Conservation (phyloP, 768 basidiomycete species). For the Leucocoprinus sp. region DNA sequence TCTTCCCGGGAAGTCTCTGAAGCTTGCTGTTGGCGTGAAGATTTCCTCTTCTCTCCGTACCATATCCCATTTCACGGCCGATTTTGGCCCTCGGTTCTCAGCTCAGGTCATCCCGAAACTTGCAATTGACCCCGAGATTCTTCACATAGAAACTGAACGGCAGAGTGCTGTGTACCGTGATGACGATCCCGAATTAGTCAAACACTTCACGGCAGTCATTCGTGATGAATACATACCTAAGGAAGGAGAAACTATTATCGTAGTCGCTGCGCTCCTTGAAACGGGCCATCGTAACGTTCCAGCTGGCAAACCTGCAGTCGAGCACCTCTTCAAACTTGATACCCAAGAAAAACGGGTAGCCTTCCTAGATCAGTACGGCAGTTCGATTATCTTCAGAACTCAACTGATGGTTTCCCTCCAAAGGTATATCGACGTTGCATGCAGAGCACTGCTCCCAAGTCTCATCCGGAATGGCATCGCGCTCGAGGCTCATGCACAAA, state of each 20-base stretch:
- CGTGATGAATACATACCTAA: conserved; percentile 33
- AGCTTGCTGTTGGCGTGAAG: conserved; percentile 46
- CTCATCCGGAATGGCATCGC: conserved; percentile 47
- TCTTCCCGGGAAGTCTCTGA: conserved; percentile 37
- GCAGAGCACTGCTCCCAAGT: conserved; percentile 43
- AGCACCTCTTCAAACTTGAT: conserved; percentile 37
- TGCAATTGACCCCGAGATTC: conserved; percentile 31
- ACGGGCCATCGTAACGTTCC: conserved; percentile 36
- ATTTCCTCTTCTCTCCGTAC: conserved; percentile 52
- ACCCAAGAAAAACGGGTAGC: conserved; percentile 34
- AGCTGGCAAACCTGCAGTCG: conserved; percentile 36
- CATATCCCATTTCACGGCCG: conserved; percentile 50
- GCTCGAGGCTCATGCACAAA: conserved; percentile 57
- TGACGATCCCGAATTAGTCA: conserved; percentile 36
- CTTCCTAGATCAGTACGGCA: conserved; percentile 39
- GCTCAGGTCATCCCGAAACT: conserved; percentile 39
- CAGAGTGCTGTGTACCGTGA: conserved; percentile 38
- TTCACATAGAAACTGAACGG: conserved; percentile 39
- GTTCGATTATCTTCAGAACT: background rate
- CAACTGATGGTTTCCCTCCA: background rate
- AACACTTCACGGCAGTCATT: conserved; percentile 46
- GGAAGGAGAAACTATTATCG: conserved; percentile 35
- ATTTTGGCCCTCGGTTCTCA: conserved; percentile 52
- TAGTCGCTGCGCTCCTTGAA: conserved; percentile 46
- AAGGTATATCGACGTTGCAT: conserved; percentile 45